Conservation (phyloP, 225 moss, liverwort and hornwort genomes). For the Ulota crispa region DNA sequence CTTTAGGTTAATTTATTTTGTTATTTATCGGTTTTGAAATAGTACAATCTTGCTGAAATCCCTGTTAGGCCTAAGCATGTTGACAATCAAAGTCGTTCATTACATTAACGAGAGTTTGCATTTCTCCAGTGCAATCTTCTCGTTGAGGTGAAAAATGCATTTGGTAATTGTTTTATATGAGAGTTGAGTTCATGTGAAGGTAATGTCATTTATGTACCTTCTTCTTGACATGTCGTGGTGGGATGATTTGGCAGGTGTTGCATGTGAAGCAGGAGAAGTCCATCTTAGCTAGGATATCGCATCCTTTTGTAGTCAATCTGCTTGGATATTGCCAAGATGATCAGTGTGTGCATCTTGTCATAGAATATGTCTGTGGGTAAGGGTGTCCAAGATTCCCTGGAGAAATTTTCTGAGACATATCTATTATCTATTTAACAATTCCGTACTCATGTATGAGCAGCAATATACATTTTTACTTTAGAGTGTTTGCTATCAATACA, state of each 20-base stretch:
- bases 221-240: neutral
- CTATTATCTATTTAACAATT: no score
- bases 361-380: conserved; percentile 97
- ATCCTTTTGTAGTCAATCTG: conserved; percentile 92
- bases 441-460: no score
- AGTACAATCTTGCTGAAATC: neutral
- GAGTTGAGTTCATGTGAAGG: neutral
- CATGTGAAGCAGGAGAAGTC: conserved; percentile 98
- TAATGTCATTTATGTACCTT: neutral
- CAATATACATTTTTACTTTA: no score
- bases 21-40: neutral
- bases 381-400: conserved; percentile 10
- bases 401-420: neutral
- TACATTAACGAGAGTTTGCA: neutral
- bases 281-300: conserved; percentile 80
- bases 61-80: neutral
- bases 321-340: conserved; percentile 92
- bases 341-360: conserved; percentile 85
- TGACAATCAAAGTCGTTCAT: neutral
- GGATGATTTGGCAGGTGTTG: conserved; percentile 54
- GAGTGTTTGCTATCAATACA: no score
- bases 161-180: neutral
- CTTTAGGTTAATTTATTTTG: neutral
- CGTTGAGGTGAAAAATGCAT: neutral
- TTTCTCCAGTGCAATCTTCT: neutral